Evolutionary conservation across 192 early-diverging fungal species (phyloP).

Genomic region (Spinellus fusiger): DNA sequence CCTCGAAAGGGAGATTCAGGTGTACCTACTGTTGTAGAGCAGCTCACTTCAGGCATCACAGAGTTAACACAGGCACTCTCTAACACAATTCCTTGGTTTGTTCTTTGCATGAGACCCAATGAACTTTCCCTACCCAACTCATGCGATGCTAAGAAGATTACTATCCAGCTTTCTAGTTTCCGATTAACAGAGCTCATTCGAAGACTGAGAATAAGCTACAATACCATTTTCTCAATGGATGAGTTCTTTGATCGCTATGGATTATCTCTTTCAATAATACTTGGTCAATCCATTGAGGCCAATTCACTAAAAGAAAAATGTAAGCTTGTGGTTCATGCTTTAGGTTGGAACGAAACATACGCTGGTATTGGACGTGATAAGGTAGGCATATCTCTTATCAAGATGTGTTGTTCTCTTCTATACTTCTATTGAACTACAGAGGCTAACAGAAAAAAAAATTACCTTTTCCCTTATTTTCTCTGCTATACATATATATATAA

Average conservation of each 20-base stretch:
- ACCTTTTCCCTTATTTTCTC: not conserved
- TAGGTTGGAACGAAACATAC: constrained; percentile 17
- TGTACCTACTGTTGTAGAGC: constrained; percentile 15
- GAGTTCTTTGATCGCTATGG: constrained; percentile 79
- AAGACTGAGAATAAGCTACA: constrained; percentile 66
- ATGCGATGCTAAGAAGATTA: constrained; percentile 61
- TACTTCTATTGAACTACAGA: constrained; percentile 3
- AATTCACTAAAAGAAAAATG: constrained; percentile 27
- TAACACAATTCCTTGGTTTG: constrained; percentile 63
- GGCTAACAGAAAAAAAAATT: constrained; percentile 3
- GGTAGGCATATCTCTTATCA: not conserved
- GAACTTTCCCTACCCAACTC: constrained; percentile 49
- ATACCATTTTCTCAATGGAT: constrained; percentile 62
- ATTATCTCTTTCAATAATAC: constrained; percentile 33
- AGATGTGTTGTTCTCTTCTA: not conserved
- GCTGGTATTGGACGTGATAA: constrained; percentile 4
- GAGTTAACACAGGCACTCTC: constrained; percentile 7
- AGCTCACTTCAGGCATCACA: constrained; percentile 3
- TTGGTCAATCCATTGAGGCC: constrained; percentile 18
- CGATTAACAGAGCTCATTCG: constrained; percentile 61
- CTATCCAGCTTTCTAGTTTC: constrained; percentile 60
- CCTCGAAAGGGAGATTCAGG: not conserved
- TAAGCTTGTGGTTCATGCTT: constrained; percentile 18
- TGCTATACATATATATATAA: not conserved
- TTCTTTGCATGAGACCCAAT: constrained; percentile 73